Evolutionary conservation across 228 moss, liverwort and hornwort species (phyloP), one percentile per base, ranked within the genome.

Genomic region (Sphagnum fallax): DNA sequence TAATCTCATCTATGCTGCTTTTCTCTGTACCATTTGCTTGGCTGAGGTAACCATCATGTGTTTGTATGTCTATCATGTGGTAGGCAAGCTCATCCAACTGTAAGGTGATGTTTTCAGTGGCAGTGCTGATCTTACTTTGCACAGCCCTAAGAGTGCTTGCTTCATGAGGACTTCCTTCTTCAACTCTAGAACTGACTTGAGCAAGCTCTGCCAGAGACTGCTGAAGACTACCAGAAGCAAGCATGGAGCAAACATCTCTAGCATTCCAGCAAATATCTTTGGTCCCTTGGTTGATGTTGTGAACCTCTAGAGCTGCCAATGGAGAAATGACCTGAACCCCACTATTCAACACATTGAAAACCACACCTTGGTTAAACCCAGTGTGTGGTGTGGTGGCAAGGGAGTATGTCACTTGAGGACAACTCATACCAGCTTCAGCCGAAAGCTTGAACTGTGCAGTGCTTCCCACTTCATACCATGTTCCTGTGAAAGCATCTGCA

Each of bases 391-490:
- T 50, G 9, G 53, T 77, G 10, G 75, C 50, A 14, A 82, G 51
- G 4, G 90, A 80, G 76, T 90, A 93, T 65, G 77, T 81, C 4
- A 75, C 74, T 64, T 70, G 67, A 15, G 74, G 60, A 71, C 89
- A 87, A n/a, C 77, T 79, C 62, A 81, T n/a, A 10, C 93, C 90
- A 32, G 79, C 84, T 53, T 90, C 85, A 0, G 70, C 52, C 2
- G 48, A 11, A 53, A 93, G 85, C 80, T 93, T 93, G 77, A 78
- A 83, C 60, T 83, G 89, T 1, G 93, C 90, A 0, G 82, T 87
- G 77, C 85, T 85, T 14, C 93, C 90, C 4, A 89, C 82, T 60
- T 90, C 87, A 62, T 90, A 83, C 93, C 93, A 90, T 49, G 79
- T 51, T 6, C 90, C 93, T 63, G 77, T 77, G 69, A 81, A 80